A percentile compares a stretch with the other conserved stretches of the same genome.
Conservation (phyloP, 106 monocot genomes). For the Platanthera guangdongensis region DNA sequence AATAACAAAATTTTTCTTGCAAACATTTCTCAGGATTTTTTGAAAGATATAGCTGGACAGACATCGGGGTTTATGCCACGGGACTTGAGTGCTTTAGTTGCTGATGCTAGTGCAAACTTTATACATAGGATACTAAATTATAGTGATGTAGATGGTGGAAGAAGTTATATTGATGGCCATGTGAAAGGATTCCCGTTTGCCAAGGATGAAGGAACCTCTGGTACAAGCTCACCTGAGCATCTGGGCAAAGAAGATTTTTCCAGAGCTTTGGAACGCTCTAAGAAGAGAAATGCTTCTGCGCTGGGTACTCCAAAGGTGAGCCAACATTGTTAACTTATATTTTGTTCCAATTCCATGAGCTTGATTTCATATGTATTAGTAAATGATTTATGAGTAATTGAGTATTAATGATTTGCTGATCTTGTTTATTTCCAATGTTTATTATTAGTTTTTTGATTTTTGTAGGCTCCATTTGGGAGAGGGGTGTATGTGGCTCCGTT, state of each 20-base stretch:
- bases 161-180: conserved; percentile 12
- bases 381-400: background rate
- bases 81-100: conserved; percentile 69
- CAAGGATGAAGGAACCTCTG: conserved; percentile 11
- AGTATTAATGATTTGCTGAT: background rate
- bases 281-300: conserved; percentile 87
- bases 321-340: background rate
- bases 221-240: conserved; percentile 2
- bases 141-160: conserved; percentile 6
- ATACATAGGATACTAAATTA: conserved; percentile 28
- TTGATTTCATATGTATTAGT: background rate
- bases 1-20: conserved; percentile 15
- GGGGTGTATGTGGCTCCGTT: no score
- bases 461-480: no score
- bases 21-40: conserved; percentile 29
- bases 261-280: conserved; percentile 71
- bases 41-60: conserved; percentile 65
- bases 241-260: conserved; percentile 51
- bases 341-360: background rate
- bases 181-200: background rate
- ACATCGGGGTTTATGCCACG: conserved; percentile 91
- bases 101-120: conserved; percentile 69
- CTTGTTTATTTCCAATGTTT: background rate
- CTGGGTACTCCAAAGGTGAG: conserved; percentile 90
- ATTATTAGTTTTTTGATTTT: background rate